Percentiles rank a stretch among this genome's conserved stretches.
phyloP scores from a whole-genome alignment of 2,329 filamentous ascomycete species.

The Catunica adiposa region DNA sequence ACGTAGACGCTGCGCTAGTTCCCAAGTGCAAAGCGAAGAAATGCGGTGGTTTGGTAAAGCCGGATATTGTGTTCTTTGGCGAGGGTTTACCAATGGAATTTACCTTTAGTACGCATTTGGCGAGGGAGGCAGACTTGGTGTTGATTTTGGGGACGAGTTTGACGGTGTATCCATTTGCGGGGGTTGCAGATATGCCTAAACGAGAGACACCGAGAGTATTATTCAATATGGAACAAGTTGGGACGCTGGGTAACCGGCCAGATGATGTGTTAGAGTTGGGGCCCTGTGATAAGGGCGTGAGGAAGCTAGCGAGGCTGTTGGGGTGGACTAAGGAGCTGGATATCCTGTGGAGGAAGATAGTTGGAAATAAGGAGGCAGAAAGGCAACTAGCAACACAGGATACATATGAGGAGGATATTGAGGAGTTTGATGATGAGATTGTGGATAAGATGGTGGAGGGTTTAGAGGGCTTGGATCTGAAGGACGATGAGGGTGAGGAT shows the following conservation, averaged over 20 bases:
- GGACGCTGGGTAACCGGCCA: constrained; percentile 54
- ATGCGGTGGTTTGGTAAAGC: constrained; percentile 74
- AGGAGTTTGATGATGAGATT: constrained; percentile 27
- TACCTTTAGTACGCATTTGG: constrained; percentile 28
- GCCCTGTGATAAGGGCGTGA: constrained; percentile 68
- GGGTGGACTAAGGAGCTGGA: constrained; percentile 82
- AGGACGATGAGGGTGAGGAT: constrained; percentile 16
- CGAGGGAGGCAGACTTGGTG: constrained; percentile 49
- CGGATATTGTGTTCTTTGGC: constrained; percentile 90
- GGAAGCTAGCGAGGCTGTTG: constrained; percentile 58
- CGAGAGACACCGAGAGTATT: constrained; percentile 57
- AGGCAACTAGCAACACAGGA: constrained; percentile 26
- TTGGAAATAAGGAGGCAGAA: constrained; percentile 42
- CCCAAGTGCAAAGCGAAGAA: constrained; percentile 45
- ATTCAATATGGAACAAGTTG: constrained; percentile 75
- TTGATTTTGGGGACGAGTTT: constrained; percentile 84
- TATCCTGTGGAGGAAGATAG: constrained; percentile 50
- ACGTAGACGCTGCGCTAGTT: constrained; percentile 50
- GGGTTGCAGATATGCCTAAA: constrained; percentile 48
- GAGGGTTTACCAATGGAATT: constrained; percentile 39
- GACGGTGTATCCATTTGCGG: constrained; percentile 75
- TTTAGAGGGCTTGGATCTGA: constrained; percentile 22
- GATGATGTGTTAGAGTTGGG: constrained; percentile 78
- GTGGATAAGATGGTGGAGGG: constrained; percentile 25
- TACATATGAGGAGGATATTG: constrained; percentile 20